Evolutionary conservation across 2,329 filamentous ascomycete species (phyloP).

Genomic region (Didymosphaeria variabile): DNA sequence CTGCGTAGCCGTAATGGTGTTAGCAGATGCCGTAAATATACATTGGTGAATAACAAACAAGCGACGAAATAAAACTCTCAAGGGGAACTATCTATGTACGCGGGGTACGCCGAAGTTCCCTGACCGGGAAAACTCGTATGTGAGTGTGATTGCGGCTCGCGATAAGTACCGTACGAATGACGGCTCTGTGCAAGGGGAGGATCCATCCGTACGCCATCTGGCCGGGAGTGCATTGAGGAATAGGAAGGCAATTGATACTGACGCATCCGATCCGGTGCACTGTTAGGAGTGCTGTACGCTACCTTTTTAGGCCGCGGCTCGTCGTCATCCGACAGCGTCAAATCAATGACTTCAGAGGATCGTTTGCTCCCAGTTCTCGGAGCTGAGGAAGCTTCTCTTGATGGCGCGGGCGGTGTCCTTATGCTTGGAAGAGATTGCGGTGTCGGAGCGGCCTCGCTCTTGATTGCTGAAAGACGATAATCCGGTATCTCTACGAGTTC

Average conservation of each 20-base stretch:
- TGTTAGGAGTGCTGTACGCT: conserved; percentile 52
- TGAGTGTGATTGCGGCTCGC: conserved; percentile 14
- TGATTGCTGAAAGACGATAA: conserved; percentile 51
- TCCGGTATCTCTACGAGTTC: conserved; percentile 57
- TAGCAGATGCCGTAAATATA: conserved; percentile 29
- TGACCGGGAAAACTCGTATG: conserved; percentile 27
- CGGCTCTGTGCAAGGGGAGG: conserved; percentile 30
- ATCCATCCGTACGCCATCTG: conserved; percentile 28
- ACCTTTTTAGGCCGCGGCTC: conserved; percentile 53
- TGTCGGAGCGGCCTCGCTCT: conserved; percentile 49
- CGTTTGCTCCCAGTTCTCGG: conserved; percentile 53
- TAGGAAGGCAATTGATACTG: conserved; percentile 38
- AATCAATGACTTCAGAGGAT: conserved; percentile 58
- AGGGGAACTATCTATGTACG: conserved; percentile 39
- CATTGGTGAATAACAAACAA: conserved; percentile 21
- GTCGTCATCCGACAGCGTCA: conserved; percentile 60
- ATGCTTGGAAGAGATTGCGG: conserved; percentile 45
- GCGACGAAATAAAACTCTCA: conserved; percentile 22
- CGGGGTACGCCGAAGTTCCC: conserved; percentile 37
- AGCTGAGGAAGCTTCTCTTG: conserved; percentile 51
- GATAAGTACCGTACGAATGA: conserved; percentile 17
- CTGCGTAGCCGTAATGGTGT: conserved; percentile 31
- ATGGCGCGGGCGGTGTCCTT: conserved; percentile 56
- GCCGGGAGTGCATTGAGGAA: conserved; percentile 30
- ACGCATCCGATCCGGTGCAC: conserved; percentile 42